Base-by-base conservation (phyloP, 352 stramenopile species). In the Globisporangium okanoganense region DNA sequence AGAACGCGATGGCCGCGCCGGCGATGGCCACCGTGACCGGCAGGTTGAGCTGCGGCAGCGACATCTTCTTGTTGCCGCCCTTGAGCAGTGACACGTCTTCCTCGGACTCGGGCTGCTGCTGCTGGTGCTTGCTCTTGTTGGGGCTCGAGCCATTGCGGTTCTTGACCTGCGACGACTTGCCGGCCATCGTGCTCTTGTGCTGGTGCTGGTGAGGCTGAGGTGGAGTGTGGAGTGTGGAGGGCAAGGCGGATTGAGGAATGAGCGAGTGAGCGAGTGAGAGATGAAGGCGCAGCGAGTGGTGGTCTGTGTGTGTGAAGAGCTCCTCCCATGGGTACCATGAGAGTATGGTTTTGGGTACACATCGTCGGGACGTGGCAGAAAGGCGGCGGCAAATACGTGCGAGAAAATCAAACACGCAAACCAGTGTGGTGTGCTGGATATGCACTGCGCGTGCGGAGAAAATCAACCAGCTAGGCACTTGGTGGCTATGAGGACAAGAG, bases 1-100 rank as follows among this genome's bases (percentile, higher is more conserved):
- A 63, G 47, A 63, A 63, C 47, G 33, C 57, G 35, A 63, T 63
- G 47, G 52, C 14, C 16, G 38, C 47, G 8, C 35, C 48, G n/a
- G 57, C 57, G n/a, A 41, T 36, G 5, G 44, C 57, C 2, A 47
- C 57, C 4, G 35, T 51, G 5, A 47, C 14, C 10, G 33, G 13
- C 24, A 63, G 12, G 35, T 43, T 52, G 22, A 63, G 47, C 35
- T 63, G 57, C 20, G 57, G 57, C 10, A 57, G 25, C 25, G 22
- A 43, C 35, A 57, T 57, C 14, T 57, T 27, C 27, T 55, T 55
- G 48, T 27, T 25, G 48, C 18, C 48, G 48, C 18, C 48, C 18
- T 55, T 27, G 18, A 55, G 48, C 29, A 18, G 18, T n/a, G n/a
- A n/a, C 27, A 14, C 25, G 47, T 53, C 48, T 16, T 41, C 48